Conservation (phyloP, 306 rosid genomes). For the Ormosia semicastrata region DNA sequence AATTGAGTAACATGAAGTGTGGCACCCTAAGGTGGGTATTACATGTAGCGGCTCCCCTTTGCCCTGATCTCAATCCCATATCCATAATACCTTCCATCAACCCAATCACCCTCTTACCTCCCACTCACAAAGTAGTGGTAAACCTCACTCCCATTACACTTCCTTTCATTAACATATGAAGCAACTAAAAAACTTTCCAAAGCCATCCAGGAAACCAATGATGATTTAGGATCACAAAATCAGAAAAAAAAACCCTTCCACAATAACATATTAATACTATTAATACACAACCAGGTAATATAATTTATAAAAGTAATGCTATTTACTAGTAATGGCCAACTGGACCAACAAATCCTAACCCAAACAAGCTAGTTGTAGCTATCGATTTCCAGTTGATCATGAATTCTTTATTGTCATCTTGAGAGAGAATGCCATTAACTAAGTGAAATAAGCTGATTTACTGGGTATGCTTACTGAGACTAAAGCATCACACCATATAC, state of each 20-base stretch:
- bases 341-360: constrained; percentile 61
- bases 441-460: not conserved
- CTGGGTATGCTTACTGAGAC: not conserved
- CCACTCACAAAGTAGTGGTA: constrained; percentile 86
- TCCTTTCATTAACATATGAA: constrained; percentile 41
- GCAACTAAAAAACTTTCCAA: not conserved
- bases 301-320: not conserved
- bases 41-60: constrained; percentile 78
- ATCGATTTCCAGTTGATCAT: constrained; percentile 61
- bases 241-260: constrained; percentile 3
- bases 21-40: too few species aligned
- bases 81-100: constrained; percentile 90
- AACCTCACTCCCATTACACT: constrained; percentile 86
- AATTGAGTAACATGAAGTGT: too few species aligned
- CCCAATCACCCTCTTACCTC: constrained; percentile 94
- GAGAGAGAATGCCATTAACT: constrained; percentile 19
- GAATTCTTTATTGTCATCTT: constrained; percentile 40
- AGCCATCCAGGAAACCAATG: not conserved
- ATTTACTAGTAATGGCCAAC: constrained; percentile 62
- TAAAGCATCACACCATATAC: not conserved
- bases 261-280: not conserved
- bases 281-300: constrained; percentile 8
- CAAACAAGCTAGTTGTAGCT: constrained; percentile 54
- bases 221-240: not conserved
- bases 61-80: constrained; percentile 96